These are phyloP conservation scores for Acmispon strigosus DNA, from an alignment of 306 rosid genomes.

Conservation along the genomic window DNA sequence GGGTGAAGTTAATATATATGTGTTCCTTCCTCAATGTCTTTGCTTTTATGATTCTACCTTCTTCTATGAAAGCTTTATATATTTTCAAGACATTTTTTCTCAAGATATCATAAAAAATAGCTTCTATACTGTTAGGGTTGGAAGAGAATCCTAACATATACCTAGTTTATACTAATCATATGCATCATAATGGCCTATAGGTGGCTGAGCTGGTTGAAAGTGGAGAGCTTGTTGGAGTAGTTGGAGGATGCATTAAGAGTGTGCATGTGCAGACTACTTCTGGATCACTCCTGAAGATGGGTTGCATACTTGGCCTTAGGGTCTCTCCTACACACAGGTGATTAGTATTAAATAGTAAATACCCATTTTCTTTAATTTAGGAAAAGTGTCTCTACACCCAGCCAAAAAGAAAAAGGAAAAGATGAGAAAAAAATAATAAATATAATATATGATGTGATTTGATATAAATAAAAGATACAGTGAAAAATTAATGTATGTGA, in stretches of 20 bases:
- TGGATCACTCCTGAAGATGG: slow-evolving; percentile 49
- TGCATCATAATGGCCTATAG: slow-evolving; percentile 29
- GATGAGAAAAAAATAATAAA: too few relatives aligned
- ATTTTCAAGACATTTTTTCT: not conserved
- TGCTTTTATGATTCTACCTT: not conserved
- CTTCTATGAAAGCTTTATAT: not conserved
- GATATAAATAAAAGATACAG: too few relatives aligned
- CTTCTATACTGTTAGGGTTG: too few relatives aligned
- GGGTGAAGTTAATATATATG: not conserved
- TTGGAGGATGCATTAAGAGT: slow-evolving; percentile 67
- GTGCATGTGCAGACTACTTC: slow-evolving; percentile 39
- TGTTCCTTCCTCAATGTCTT: slow-evolving; percentile 2
- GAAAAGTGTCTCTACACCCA: too few relatives aligned
- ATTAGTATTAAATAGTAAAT: not conserved
- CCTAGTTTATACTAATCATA: not conserved
- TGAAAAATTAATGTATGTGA: too few relatives aligned
- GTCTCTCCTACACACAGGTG: slow-evolving; percentile 69
- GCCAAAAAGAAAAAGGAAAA: too few relatives aligned
- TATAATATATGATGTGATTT: too few relatives aligned
- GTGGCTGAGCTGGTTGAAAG: slow-evolving; percentile 63
- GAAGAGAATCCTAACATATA: too few relatives aligned
- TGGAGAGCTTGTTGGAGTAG: slow-evolving; percentile 61
- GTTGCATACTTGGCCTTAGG: slow-evolving; percentile 67
- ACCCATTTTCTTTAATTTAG: not conserved
- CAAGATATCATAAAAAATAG: too few relatives aligned